Conservation (phyloP, 768 basidiomycete genomes). For the Mycena kentingensis region DNA sequence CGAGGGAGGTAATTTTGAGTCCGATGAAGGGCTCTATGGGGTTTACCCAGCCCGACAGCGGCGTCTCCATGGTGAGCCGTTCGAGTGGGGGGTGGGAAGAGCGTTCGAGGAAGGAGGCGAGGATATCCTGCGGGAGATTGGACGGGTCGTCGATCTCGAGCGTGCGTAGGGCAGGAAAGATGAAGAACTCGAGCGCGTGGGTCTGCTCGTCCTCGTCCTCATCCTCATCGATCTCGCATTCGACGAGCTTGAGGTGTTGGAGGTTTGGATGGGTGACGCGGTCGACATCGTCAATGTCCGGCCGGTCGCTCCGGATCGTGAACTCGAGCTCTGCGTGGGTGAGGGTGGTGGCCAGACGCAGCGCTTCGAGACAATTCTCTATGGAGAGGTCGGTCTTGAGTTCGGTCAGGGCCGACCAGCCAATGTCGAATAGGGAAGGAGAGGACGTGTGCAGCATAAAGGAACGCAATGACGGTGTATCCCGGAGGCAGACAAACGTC, state of each 20-base stretch:
- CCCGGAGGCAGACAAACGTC: neutral
- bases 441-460: neutral
- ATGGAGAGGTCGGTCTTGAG: neutral
- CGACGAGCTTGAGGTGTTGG: neutral
- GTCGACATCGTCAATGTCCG: neutral
- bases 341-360: neutral
- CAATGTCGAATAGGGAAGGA: neutral
- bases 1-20: neutral
- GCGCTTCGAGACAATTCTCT: neutral
- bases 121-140: neutral
- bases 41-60: neutral
- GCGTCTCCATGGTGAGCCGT: neutral
- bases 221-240: neutral
- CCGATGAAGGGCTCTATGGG: neutral
- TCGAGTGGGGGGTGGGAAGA: neutral
- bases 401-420: neutral
- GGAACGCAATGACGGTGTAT: neutral
- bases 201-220: neutral
- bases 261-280: neutral
- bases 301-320: neutral
- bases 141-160: neutral
- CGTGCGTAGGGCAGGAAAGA: neutral
- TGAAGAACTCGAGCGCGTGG: neutral
- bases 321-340: too few species aligned
- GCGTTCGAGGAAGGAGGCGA: neutral